Conservation (phyloP, 495 filamentous ascomycete species). For the Bombardia bombarda region DNA sequence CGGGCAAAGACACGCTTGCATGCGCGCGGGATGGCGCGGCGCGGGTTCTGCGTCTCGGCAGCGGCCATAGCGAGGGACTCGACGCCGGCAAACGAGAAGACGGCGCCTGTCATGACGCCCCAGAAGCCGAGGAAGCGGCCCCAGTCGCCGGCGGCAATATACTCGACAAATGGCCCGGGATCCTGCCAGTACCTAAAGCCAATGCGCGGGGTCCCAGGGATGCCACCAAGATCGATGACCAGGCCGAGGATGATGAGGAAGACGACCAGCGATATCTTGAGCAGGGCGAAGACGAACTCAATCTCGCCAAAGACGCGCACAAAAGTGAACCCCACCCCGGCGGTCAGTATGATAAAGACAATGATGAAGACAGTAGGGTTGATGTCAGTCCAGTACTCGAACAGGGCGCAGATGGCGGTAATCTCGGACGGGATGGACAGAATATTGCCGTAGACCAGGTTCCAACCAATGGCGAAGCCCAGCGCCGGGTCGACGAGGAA, state of each 20-base stretch:
- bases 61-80: slow-evolving; percentile 58
- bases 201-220: slow-evolving; percentile 45
- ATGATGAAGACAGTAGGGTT: slow-evolving; percentile 48
- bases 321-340: slow-evolving; percentile 44
- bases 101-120: slow-evolving; percentile 50
- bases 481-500: slow-evolving; percentile 68
- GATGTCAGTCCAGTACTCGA: slow-evolving; percentile 49
- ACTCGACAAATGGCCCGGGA: slow-evolving; percentile 61
- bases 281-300: slow-evolving; percentile 50
- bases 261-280: slow-evolving; percentile 59
- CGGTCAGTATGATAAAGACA: slow-evolving; percentile 46
- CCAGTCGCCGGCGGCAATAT: slow-evolving; percentile 40
- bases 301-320: slow-evolving; percentile 56
- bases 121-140: slow-evolving; percentile 54
- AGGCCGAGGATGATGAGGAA: slow-evolving; percentile 62
- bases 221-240: slow-evolving; percentile 56
- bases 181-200: slow-evolving; percentile 63
- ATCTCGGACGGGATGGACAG: slow-evolving; percentile 52
- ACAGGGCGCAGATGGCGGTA: slow-evolving; percentile 51
- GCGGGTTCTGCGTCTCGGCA: slow-evolving; percentile 64
- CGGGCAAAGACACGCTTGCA: slow-evolving; percentile 64
- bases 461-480: slow-evolving; percentile 71
- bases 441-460: slow-evolving; percentile 41
- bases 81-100: slow-evolving; percentile 52
- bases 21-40: slow-evolving; percentile 61